Percentiles rank a stretch among this genome's conserved stretches.
phyloP scores from a whole-genome alignment of 2,329 filamentous ascomycete genomes.

The Monosporascus sp. region DNA sequence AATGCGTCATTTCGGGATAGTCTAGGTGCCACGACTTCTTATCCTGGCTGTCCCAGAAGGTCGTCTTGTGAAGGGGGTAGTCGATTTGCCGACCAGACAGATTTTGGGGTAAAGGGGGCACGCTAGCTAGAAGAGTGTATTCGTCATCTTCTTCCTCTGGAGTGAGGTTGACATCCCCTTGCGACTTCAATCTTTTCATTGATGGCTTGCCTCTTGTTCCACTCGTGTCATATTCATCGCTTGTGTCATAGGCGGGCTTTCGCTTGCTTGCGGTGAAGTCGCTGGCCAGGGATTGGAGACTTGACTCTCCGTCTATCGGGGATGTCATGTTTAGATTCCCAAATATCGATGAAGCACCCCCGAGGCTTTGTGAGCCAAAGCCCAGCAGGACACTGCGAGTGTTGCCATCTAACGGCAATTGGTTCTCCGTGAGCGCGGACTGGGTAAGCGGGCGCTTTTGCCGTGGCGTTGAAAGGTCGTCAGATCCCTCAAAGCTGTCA shows the following conservation, averaged over 20 bases:
- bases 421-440: slow-evolving; percentile 2
- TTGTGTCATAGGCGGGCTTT: slow-evolving; percentile 47
- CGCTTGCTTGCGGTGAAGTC: slow-evolving; percentile 51
- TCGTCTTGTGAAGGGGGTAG: slow-evolving; percentile 48
- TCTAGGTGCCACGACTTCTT: slow-evolving; percentile 53
- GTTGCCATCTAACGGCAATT: slow-evolving; percentile 12
- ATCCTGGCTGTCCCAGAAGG: slow-evolving; percentile 54
- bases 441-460: slow-evolving; percentile 21
- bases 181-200: slow-evolving; percentile 53
- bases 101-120: slow-evolving; percentile 45
- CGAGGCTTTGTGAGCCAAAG: slow-evolving; percentile 48
- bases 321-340: slow-evolving; percentile 41
- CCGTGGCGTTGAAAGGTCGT: slow-evolving; percentile 31
- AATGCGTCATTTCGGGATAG: slow-evolving; percentile 60
- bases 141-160: slow-evolving; percentile 36
- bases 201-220: slow-evolving; percentile 36
- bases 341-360: slow-evolving; percentile 42
- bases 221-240: slow-evolving; percentile 43
- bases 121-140: slow-evolving; percentile 40
- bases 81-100: slow-evolving; percentile 55
- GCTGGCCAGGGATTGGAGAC: slow-evolving; percentile 15
- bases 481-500: slow-evolving; percentile 43
- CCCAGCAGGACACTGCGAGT: slow-evolving; percentile 23
- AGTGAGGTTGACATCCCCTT: slow-evolving; percentile 34
- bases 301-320: slow-evolving; percentile 15